Conservation (phyloP, 495 filamentous ascomycete genomes). For the Neurospora sp. region DNA sequence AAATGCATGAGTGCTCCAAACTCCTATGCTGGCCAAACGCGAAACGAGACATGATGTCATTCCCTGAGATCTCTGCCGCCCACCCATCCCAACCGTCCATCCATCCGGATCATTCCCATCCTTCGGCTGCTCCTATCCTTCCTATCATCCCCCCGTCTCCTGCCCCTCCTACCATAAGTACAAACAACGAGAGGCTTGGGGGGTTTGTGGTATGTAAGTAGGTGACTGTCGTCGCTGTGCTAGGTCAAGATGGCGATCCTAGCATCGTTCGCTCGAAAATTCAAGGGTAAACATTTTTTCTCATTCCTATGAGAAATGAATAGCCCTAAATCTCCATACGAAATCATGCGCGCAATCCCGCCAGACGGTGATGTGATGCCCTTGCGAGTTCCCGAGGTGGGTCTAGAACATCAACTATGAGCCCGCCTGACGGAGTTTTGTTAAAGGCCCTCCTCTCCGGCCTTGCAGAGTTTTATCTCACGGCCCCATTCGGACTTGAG, state of each 20-base stretch:
- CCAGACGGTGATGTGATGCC: conserved; percentile 10
- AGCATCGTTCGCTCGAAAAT: neutral
- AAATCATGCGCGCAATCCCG: conserved; percentile 6
- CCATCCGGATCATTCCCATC: neutral
- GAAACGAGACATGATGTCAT: conserved; percentile 4
- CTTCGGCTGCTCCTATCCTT: neutral
- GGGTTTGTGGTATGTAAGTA: neutral
- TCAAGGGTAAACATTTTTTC: neutral
- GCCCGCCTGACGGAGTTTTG: conserved; percentile 19
- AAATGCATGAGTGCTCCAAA: conserved; percentile 10
- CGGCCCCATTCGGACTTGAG: conserved; percentile 97
- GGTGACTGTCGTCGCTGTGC: neutral
- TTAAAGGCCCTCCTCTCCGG: conserved; percentile 78
- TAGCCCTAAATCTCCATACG: neutral
- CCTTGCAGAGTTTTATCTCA: conserved; percentile 92
- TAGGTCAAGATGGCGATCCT: neutral
- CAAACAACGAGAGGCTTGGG: neutral
- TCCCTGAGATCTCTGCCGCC: neutral
- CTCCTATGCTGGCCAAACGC: conserved; percentile 19
- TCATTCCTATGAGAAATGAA: neutral
- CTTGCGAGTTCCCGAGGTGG: neutral
- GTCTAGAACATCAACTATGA: neutral
- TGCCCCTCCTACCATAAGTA: neutral
- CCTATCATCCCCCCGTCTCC: neutral
- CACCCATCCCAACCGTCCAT: neutral